These are phyloP conservation scores for Backusella morwellensis DNA, from an alignment of 192 early-diverging fungal species.

Conservation along the genomic window DNA sequence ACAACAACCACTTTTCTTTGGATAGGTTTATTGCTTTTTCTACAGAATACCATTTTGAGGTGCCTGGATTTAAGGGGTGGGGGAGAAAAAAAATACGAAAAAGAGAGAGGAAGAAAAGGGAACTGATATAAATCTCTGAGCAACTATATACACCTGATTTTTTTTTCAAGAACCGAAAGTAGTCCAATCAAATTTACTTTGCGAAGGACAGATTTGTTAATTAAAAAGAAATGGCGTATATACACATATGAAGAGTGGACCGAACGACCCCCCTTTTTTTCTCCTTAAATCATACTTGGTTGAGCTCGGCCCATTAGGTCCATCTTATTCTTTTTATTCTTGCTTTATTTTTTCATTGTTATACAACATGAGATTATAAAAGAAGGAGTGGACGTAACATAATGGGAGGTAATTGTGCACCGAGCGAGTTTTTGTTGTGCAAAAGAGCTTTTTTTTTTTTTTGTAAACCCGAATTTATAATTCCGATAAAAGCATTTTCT, in stretches of 20 bases:
- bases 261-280: neutral
- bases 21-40: conserved; percentile 15
- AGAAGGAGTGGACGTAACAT: neutral
- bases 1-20: conserved; percentile 34
- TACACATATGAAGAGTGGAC: neutral
- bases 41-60: conserved; percentile 17
- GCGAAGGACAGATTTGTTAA: neutral
- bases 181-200: neutral
- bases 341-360: neutral
- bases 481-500: too few species aligned
- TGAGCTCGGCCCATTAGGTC: neutral
- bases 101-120: neutral
- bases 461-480: too few species aligned
- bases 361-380: neutral
- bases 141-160: neutral
- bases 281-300: neutral
- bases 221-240: neutral
- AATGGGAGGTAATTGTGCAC: neutral
- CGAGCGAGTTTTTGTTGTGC: too few species aligned
- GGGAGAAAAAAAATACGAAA: neutral
- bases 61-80: neutral
- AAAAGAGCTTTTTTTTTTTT: too few species aligned
- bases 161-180: neutral
- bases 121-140: neutral
- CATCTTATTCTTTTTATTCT: neutral